Conservation (phyloP, 2,329 filamentous ascomycete genomes). For the Verticillium nubilum region DNA sequence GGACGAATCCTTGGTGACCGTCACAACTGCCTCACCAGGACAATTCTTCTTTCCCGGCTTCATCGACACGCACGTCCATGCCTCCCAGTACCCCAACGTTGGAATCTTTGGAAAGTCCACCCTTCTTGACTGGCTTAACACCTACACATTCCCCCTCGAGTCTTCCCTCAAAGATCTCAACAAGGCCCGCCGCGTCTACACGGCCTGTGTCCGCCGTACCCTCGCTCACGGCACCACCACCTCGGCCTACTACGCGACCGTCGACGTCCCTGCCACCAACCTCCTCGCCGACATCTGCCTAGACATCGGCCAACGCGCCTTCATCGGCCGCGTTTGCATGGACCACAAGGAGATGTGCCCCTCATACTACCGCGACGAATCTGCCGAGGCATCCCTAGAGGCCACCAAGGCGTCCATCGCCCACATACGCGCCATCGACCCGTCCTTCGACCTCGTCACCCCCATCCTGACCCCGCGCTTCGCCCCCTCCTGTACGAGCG, state of each 20-base stretch:
- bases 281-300: constrained; percentile 80
- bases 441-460: constrained; percentile 56
- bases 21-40: constrained; percentile 33
- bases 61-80: constrained; percentile 92
- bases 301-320: constrained; percentile 75
- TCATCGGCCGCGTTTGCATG: constrained; percentile 96
- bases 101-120: constrained; percentile 93
- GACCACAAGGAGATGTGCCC: constrained; percentile 63
- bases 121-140: constrained; percentile 87
- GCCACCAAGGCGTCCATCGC: constrained; percentile 55
- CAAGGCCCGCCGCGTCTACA: constrained; percentile 68
- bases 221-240: constrained; percentile 89
- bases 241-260: constrained; percentile 90
- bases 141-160: constrained; percentile 93
- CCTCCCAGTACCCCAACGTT: constrained; percentile 88
- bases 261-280: constrained; percentile 84
- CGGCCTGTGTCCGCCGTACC: constrained; percentile 70
- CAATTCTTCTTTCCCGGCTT: constrained; percentile 84
- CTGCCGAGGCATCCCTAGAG: constrained; percentile 48
- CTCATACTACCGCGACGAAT: constrained; percentile 72
- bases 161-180: constrained; percentile 60
- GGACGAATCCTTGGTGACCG: constrained; percentile 29
- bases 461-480: constrained; percentile 76
- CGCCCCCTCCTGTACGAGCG: constrained; percentile 55
- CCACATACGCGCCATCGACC: constrained; percentile 65